A percentile compares a stretch with the other conserved stretches of the same genome.
phyloP scores from a whole-genome alignment of 2,329 filamentous ascomycete species.

The Xylariales sp. region DNA sequence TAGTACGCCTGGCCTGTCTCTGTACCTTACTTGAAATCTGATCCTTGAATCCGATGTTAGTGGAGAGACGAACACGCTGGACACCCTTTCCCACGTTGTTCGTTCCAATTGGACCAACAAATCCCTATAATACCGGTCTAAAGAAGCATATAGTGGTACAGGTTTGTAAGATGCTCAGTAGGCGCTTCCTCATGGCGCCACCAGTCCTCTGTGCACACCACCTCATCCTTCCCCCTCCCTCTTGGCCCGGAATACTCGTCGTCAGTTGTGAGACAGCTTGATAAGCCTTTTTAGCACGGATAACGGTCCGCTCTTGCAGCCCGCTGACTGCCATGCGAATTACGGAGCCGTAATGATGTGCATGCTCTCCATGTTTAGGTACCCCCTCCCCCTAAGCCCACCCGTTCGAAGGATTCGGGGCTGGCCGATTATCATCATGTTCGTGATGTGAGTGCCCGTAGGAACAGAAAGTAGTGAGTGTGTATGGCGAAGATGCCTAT shows the following conservation, averaged over 20 bases:
- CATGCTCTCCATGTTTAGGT: constrained; percentile 29
- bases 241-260: constrained; percentile 37
- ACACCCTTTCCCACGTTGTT: constrained; percentile 46
- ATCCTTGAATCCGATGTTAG: constrained; percentile 32
- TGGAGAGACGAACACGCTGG: constrained; percentile 40
- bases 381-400: constrained; percentile 7
- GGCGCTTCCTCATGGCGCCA: constrained; percentile 40
- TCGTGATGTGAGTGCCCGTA: constrained; percentile 11
- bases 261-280: constrained; percentile 30
- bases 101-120: constrained; percentile 45
- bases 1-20: constrained; percentile 8
- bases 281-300: constrained; percentile 37
- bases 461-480: constrained; percentile 5
- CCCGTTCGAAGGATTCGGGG: constrained; percentile 32
- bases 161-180: constrained; percentile 37
- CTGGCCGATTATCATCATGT: constrained; percentile 20
- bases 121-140: constrained; percentile 34
- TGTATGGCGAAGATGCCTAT: neutral
- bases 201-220: constrained; percentile 38
- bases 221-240: constrained; percentile 32
- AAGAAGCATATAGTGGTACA: constrained; percentile 34
- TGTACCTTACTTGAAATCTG: constrained; percentile 29
- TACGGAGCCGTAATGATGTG: constrained; percentile 39
- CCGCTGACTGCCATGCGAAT: constrained; percentile 29
- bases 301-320: constrained; percentile 45